Evolutionary conservation across 1,284 basidiomycete species (phyloP).

Genomic region (Microstroma glucosiphilum): DNA sequence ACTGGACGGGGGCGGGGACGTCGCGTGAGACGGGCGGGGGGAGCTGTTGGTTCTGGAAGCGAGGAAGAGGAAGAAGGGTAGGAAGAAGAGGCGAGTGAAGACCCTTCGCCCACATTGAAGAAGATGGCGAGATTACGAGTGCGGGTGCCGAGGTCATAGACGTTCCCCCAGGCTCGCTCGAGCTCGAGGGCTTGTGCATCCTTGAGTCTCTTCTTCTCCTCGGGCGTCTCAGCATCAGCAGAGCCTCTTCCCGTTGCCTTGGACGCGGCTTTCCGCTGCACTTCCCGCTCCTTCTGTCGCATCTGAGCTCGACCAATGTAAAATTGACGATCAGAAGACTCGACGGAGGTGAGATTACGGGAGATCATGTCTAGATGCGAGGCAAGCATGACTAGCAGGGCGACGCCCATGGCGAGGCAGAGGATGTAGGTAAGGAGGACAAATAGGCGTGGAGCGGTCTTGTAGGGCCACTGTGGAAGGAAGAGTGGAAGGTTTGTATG

Average conservation of each 20-base stretch:
- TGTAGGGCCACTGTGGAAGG: slow-evolving; percentile 25
- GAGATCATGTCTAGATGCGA: slow-evolving; percentile 75
- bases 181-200: neutral
- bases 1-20: neutral
- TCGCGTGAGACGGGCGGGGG: neutral
- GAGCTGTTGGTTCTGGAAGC: neutral
- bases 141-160: slow-evolving; percentile 74
- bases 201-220: neutral
- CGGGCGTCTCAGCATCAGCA: neutral
- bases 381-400: slow-evolving; percentile 69
- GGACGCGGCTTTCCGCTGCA: neutral
- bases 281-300: slow-evolving; percentile 31
- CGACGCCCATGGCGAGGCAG: slow-evolving; percentile 64
- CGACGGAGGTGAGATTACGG: slow-evolving; percentile 82
- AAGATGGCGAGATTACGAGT: slow-evolving; percentile 69
- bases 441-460: slow-evolving; percentile 68
- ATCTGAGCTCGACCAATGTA: slow-evolving; percentile 69
- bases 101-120: slow-evolving; percentile 71
- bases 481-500: neutral
- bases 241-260: neutral
- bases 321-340: slow-evolving; percentile 74
- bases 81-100: slow-evolving; percentile 15
- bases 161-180: slow-evolving; percentile 69
- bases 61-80: neutral
- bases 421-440: slow-evolving; percentile 65